Evolutionary conservation across 1,284 basidiomycete genomes (phyloP), one percentile per base, ranked within the genome.

Genomic region (Ustanciosporium gigantosporum): DNA sequence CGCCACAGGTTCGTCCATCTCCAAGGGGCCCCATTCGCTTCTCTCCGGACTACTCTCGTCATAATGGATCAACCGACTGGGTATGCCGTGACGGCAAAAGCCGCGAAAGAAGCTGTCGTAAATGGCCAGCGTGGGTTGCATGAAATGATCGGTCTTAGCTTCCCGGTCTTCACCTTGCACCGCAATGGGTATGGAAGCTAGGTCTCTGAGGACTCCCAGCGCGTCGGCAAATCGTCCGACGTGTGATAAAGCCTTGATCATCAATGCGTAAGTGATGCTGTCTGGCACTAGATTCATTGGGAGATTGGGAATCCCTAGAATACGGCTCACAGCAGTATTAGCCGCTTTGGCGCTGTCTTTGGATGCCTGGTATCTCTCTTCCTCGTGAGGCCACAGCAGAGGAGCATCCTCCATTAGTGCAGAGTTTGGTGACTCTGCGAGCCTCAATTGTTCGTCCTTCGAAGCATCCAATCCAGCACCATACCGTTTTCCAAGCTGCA

Each of bases 81-180:
- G 48, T n/a, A 25, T 21, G 0, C 57, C 56, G 22, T 52, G 34
- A 3, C 42, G 37, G n/a, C 52, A 37, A 23, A 51, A 66, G 20
- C 52, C 57, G 15, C 45, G 42, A 31, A 66, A 66, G 37, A 66
- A 53, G 40, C 52, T 57, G 40, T 41, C 38, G 24, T 52, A 66
- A 32, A 66, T 53, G 24, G 38, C 42, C 21, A 58, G 23, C 13
- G 46, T 48, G 1, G 61, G 42, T 14, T 41, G 47, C 50, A 56
- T 57, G 34, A 27, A 43, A n/a, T n/a, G n/a, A n/a, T n/a, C n/a
- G n/a, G n/a, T n/a, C n/a, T n/a, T n/a, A 15, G 20, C 24, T 14
- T 40, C 31, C 7, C 3, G 15, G 3, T 1, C 16, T 14, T 25
- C 5, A 14, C 9, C 27, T 2, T 22, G 25, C 16, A 7, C 23